A percentile compares a stretch with the other conserved stretches of the same genome.
These are phyloP conservation scores for Clitoria ternatea DNA, from an alignment of 306 rosid genomes.

Conservation along the genomic window DNA sequence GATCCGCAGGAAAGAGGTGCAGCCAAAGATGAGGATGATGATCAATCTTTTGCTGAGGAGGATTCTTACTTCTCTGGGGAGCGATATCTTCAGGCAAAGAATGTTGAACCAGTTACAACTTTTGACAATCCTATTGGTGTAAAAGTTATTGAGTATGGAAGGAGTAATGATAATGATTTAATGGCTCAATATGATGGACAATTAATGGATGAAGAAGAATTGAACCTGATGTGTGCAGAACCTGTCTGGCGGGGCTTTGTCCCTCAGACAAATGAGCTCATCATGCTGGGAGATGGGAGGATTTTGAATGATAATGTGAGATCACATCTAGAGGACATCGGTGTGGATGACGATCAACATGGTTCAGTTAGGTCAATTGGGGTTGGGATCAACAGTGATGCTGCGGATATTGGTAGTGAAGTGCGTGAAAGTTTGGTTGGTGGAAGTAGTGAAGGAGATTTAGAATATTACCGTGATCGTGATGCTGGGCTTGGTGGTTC, in stretches of 20 bases:
- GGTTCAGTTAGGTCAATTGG: conserved; percentile 88
- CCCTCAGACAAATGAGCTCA: conserved; percentile 67
- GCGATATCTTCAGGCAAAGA: conserved; percentile 62
- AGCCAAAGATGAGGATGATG: conserved; percentile 80
- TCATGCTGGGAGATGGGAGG: conserved; percentile 69
- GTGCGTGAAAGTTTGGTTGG: conserved; percentile 75
- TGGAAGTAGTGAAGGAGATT: conserved; percentile 75
- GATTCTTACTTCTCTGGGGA: conserved; percentile 85
- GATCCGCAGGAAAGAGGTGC: conserved; percentile 70
- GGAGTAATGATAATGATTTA: conserved; percentile 53
- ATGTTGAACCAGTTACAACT: conserved; percentile 53
- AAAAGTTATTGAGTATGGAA: conserved; percentile 59
- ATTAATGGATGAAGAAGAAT: conserved; percentile 83
- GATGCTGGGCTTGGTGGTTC: conserved; percentile 56
- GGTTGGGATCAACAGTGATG: conserved; percentile 80
- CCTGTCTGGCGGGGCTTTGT: conserved; percentile 95
- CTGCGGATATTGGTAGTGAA: conserved; percentile 75
- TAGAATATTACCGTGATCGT: conserved; percentile 53
- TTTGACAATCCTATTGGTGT: conserved; percentile 64
- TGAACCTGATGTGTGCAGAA: conserved; percentile 74
- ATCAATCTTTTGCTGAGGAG: conserved; percentile 90
- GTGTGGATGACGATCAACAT: conserved; percentile 74
- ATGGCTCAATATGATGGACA: conserved; percentile 85
- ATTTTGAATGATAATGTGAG: conserved; percentile 53
- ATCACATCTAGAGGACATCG: conserved; percentile 53